phyloP scores from a whole-genome alignment of 2,329 filamentous ascomycete species.

The Sporothrix euskadiensis region DNA sequence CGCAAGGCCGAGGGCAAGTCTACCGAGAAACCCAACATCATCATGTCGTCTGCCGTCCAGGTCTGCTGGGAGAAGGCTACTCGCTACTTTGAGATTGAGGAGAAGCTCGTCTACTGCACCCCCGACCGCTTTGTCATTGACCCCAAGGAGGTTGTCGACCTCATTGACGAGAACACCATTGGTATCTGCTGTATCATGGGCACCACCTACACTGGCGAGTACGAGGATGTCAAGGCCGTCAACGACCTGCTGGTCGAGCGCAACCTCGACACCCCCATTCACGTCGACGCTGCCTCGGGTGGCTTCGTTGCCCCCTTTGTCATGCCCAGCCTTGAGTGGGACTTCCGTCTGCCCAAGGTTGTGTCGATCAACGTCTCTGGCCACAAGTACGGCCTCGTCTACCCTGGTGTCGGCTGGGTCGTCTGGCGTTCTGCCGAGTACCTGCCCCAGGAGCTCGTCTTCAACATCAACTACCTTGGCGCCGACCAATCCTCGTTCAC shows the following conservation, averaged over 20 bases:
- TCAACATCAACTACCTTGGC: conserved; percentile 99
- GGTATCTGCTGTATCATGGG: conserved; percentile 91
- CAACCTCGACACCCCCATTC: conserved; percentile 78
- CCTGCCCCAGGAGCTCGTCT: conserved; percentile 87
- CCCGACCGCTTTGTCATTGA: conserved; percentile 62
- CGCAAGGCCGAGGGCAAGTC: conserved; percentile 81
- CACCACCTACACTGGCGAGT: conserved; percentile 93
- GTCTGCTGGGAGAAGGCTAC: conserved; percentile 96
- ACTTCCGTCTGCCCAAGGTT: conserved; percentile 85
- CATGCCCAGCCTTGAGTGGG: conserved; percentile 80
- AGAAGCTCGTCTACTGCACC: conserved; percentile 72
- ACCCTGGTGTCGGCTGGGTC: conserved; percentile 92
- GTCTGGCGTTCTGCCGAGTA: conserved; percentile 83
- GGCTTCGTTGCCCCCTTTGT: conserved; percentile 94
- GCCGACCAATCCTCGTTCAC: conserved; percentile 95
- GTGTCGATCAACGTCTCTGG: conserved; percentile 93
- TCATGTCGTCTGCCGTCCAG: conserved; percentile 96
- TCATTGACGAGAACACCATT: conserved; percentile 73
- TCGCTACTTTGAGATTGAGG: conserved; percentile 89
- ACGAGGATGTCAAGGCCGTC: conserved; percentile 89
- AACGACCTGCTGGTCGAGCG: conserved; percentile 81
- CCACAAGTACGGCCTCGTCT: conserved; percentile 76
- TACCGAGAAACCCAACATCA: conserved; percentile 77
- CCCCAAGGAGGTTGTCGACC: conserved; percentile 59
- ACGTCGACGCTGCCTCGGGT: conserved; percentile 89